Evolutionary conservation across 106 monocot species (phyloP).

Genomic region (Dendrobium chrysotoxum): DNA sequence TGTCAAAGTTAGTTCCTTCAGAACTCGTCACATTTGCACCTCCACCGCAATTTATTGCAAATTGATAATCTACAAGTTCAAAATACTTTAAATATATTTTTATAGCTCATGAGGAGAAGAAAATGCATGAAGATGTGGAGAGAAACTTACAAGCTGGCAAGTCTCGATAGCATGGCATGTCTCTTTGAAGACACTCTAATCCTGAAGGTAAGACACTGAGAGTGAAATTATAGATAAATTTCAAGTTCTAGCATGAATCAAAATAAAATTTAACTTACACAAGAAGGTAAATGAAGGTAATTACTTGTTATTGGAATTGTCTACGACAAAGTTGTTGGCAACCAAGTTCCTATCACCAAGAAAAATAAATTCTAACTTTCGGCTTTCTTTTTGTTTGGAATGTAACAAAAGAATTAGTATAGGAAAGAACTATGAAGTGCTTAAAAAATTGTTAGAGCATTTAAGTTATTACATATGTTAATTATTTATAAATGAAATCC

Average conservation of each 20-base stretch:
- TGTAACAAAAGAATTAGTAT: not conserved
- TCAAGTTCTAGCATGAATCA: not conserved
- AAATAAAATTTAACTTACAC: not conserved
- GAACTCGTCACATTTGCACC: conserved; percentile 32
- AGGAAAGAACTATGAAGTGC: not conserved
- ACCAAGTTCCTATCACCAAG: conserved; percentile 49
- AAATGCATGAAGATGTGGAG: not conserved
- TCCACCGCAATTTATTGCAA: conserved; percentile 86
- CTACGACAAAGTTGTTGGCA: conserved; percentile 76
- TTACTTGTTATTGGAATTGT: conserved; percentile 67
- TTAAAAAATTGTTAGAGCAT: too few relatives aligned
- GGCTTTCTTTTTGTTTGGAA: not conserved
- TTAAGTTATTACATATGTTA: not conserved
- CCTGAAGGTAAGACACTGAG: conserved; percentile 56
- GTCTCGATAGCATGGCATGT: conserved; percentile 51
- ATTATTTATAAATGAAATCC: not conserved
- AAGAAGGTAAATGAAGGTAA: not conserved
- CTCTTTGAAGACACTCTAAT: conserved; percentile 69
- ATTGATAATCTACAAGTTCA: conserved; percentile 43
- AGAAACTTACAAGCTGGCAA: conserved; percentile 52
- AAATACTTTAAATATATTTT: not conserved
- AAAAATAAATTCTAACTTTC: not conserved
- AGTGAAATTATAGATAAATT: not conserved
- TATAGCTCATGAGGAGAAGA: not conserved
- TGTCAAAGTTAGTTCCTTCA: conserved; percentile 47